Conservation (phyloP, 2,329 filamentous ascomycete species). For the Nigrospora sphaerica region DNA sequence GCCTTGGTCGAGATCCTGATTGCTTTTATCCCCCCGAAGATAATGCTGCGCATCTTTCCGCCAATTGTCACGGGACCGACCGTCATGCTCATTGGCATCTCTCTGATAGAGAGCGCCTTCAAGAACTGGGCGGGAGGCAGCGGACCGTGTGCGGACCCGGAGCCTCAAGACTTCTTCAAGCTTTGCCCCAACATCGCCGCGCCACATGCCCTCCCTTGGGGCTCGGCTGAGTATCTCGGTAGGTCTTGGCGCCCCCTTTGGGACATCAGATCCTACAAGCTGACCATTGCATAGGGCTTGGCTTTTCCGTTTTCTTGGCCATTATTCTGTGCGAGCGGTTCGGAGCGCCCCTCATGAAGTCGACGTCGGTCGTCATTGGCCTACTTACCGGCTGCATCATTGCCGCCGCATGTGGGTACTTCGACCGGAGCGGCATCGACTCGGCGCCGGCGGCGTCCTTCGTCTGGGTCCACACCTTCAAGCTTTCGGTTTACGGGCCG, state of each 20-base stretch:
- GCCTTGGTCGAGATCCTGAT: slow-evolving; percentile 65
- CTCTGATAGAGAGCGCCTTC: slow-evolving; percentile 65
- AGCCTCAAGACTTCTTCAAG: slow-evolving; percentile 46
- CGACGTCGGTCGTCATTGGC: slow-evolving; percentile 67
- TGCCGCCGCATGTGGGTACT: slow-evolving; percentile 71
- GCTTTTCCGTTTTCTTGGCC: slow-evolving; percentile 72
- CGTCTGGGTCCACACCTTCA: slow-evolving; percentile 74
- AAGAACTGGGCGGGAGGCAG: slow-evolving; percentile 72
- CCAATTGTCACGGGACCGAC: slow-evolving; percentile 72
- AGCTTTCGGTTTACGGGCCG: slow-evolving; percentile 63
- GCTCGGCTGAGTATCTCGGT: slow-evolving; percentile 69
- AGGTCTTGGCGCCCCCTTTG: slow-evolving; percentile 1
- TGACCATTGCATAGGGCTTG: slow-evolving; percentile 37
- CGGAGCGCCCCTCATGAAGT: slow-evolving; percentile 79
- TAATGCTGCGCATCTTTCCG: slow-evolving; percentile 68
- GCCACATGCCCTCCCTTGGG: slow-evolving; percentile 70
- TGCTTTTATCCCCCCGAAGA: slow-evolving; percentile 64
- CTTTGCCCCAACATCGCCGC: slow-evolving; percentile 61
- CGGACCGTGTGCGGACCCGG: slow-evolving; percentile 48
- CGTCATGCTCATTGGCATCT: slow-evolving; percentile 66
- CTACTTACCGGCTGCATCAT: slow-evolving; percentile 72
- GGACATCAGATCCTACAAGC: neutral
- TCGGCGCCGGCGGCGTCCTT: slow-evolving; percentile 65
- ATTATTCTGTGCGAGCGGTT: slow-evolving; percentile 79
- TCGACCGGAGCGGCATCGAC: slow-evolving; percentile 65